Base-by-base conservation (phyloP, 345 rosid genomes). In the Eucalyptus erythrocorys region DNA sequence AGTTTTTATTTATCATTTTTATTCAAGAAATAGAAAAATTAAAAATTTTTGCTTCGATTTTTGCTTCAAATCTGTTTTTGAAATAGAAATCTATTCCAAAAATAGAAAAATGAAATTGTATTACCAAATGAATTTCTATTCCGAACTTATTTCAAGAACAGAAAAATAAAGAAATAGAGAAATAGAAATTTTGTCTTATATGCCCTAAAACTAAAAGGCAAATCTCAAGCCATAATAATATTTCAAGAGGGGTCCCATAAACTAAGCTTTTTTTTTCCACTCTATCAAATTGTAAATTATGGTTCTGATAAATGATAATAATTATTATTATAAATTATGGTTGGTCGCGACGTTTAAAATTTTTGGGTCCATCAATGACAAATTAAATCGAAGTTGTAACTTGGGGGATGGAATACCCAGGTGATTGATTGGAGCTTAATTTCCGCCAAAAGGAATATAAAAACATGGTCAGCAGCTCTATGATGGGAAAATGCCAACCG, bases 11-110 rank as follows among this genome's bases (percentile, higher is more conserved):
- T 51, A 10, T 51, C 2, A 19, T 1, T 21, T 51, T 51, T 51
- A 0, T 51, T 51, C 0, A 0, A 0, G 0, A 51, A 21, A 21
- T 51, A 51, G 0, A 51, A 51, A 51, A 51, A 4, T 19, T 7
- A 21, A 21, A 51, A 8, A 51, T 3, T 51, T 51, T 51, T 19
- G 0, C 26, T 51, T 19, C 0, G 10, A 51, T 51, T 21, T 51
- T 51, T 51, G 5, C 10, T 51, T 51, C 26, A 51, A 51, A 51
- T 51, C 0, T 51, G 2, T 51, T 51, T 51, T 51, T 51, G 10
- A 0, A 51, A 51, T 4, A 51, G 4, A 51, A 51, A 51, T 51
- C 26, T 21, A 51, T 51, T 51, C 1, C 4, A 51, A 51, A 51
- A 51, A 51, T 19, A 51, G 4, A 51, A 51, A 51, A 21, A 51